These are phyloP conservation scores for Syncephalastrum monosporum DNA, from an alignment of 371 early-diverging fungal species.

Conservation along the genomic window DNA sequence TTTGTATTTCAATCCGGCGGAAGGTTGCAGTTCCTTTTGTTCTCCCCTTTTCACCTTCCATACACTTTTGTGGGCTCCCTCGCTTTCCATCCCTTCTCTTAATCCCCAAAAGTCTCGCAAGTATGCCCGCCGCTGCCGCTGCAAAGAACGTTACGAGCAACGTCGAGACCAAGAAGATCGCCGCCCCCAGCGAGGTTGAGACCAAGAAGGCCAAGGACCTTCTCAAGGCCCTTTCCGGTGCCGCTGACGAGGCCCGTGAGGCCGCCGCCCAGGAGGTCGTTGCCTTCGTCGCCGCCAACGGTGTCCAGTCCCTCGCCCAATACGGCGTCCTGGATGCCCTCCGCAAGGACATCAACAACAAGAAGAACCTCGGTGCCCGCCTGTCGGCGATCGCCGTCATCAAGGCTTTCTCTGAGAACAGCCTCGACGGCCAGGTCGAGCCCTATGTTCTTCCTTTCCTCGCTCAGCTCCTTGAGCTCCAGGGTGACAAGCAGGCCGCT, in stretches of 20 bases:
- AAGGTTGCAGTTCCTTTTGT: conserved; percentile 5
- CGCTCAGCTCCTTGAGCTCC: conserved; percentile 56
- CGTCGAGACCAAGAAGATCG: conserved; percentile 20
- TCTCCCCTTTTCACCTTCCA: conserved; percentile 5
- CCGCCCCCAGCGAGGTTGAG: conserved; percentile 23
- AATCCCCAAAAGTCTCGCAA: not conserved
- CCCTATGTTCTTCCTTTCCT: conserved; percentile 62
- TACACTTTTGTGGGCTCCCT: conserved; percentile 7
- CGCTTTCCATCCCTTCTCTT: conserved; percentile 4
- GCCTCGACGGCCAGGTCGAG: conserved; percentile 49
- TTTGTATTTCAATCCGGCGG: conserved; percentile 1
- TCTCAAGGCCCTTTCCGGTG: conserved; percentile 25
- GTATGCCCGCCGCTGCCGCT: conserved; percentile 12
- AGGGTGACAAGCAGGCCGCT: conserved; percentile 65
- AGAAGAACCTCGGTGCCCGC: conserved; percentile 64
- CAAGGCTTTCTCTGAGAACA: conserved; percentile 52
- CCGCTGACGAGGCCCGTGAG: conserved; percentile 31
- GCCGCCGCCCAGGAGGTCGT: conserved; percentile 35
- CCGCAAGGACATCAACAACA: conserved; percentile 58
- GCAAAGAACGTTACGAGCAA: conserved; percentile 13
- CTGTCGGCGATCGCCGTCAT: conserved; percentile 66
- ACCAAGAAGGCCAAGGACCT: conserved; percentile 36
- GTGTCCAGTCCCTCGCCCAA: conserved; percentile 57
- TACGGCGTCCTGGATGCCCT: conserved; percentile 57
- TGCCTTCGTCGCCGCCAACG: conserved; percentile 45